These are phyloP conservation scores for Citrullus colocynthis DNA, from an alignment of 306 rosid genomes.

Conservation along the genomic window DNA sequence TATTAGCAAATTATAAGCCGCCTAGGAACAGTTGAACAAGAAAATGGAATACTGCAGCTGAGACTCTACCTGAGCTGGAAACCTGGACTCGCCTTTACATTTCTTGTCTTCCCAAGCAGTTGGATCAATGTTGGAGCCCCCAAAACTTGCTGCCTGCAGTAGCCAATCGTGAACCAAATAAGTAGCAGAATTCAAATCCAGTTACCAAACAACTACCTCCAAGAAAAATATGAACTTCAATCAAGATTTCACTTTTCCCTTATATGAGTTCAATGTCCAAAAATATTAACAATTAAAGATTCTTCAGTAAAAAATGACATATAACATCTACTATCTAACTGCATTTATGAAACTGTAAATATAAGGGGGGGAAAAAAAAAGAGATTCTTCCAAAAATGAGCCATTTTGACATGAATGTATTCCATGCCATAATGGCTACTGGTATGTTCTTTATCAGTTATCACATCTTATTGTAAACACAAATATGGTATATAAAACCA, in stretches of 20 bases:
- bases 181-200: neutral
- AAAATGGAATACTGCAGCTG: neutral
- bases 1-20: neutral
- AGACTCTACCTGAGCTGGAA: conserved; percentile 88
- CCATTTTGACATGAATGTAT: neutral
- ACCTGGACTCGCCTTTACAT: conserved; percentile 97
- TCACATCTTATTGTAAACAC: neutral
- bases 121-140: conserved; percentile 99
- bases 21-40: neutral
- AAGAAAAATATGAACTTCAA: neutral
- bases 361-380: neutral
- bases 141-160: conserved; percentile 87
- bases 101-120: conserved; percentile 99
- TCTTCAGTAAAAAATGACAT: neutral
- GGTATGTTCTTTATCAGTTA: neutral
- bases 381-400: neutral
- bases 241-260: neutral
- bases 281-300: neutral
- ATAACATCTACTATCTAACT: neutral
- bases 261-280: neutral
- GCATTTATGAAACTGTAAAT: neutral
- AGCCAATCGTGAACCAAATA: neutral
- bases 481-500: neutral
- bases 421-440: neutral
- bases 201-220: neutral